Evolutionary conservation across 108 stramenopile species (phyloP).

Genomic region (Thalassiosira profunda): DNA sequence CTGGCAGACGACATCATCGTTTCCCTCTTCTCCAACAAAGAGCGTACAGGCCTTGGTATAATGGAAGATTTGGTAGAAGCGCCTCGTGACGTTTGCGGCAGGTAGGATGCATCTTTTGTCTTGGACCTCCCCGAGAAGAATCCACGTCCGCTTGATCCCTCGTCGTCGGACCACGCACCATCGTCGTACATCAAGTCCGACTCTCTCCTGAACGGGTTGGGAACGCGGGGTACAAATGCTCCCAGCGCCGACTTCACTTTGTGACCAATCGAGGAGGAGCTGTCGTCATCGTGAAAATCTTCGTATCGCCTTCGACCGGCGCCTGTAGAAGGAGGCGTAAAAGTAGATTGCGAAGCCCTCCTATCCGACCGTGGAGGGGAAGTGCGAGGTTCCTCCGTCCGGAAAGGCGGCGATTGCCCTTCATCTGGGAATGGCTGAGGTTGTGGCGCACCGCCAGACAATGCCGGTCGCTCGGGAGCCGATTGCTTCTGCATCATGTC

Average conservation of each 20-base stretch:
- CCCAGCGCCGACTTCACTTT: conserved; percentile 42
- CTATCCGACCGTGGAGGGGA: not conserved
- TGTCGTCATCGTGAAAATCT: conserved; percentile 42
- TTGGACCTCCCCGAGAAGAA: not conserved
- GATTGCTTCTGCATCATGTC: conserved; percentile 3
- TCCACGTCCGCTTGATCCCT: conserved; percentile 14
- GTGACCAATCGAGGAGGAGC: conserved; percentile 27
- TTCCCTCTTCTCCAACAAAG: conserved; percentile 35
- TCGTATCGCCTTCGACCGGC: not conserved
- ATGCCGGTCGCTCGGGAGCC: not conserved
- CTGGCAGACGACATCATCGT: conserved; percentile 28
- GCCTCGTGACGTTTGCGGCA: not conserved
- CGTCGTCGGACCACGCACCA: conserved; percentile 50
- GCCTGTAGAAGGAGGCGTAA: conserved; percentile 4
- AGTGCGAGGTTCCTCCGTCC: no score
- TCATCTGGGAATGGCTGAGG: not conserved
- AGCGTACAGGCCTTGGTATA: conserved; percentile 32
- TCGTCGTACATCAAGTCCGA: conserved; percentile 23
- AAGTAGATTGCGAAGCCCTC: conserved; percentile 1
- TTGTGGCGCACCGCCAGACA: not conserved
- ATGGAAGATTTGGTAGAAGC: not conserved
- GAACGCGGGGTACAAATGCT: conserved; percentile 29
- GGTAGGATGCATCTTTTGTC: no score
- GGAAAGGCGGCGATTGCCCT: not conserved
- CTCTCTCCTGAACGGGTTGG: conserved; percentile 19